Percentiles rank a stretch among this genome's conserved stretches.
Conservation (phyloP, 768 basidiomycete species). For the Sarcodon sp. region DNA sequence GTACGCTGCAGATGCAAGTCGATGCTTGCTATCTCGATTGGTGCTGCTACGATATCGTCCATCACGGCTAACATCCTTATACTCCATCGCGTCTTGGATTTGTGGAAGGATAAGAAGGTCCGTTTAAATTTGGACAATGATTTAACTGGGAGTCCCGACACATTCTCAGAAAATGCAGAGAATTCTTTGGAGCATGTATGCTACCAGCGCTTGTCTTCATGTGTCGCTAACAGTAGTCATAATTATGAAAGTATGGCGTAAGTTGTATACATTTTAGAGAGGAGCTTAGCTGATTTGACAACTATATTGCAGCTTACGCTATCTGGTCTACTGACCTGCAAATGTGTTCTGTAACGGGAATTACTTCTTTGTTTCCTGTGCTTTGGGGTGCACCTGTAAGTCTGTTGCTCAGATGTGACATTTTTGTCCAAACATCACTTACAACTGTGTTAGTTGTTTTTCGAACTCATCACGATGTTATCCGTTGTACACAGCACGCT, state of each 20-base stretch:
- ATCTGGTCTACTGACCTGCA: constrained; percentile 8
- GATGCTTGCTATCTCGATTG: constrained; percentile 9
- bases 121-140: no score
- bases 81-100: constrained; percentile 18
- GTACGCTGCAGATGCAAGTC: constrained; percentile 15
- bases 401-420: neutral
- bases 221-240: constrained; percentile 13
- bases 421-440: no score
- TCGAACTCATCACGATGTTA: no score
- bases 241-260: constrained; percentile 13
- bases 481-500: no score
- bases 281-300: no score
- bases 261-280: constrained; percentile 10
- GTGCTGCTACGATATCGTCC: constrained; percentile 9
- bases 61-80: constrained; percentile 20
- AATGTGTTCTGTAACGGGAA: constrained; percentile 15
- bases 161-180: no score
- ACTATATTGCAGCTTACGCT: constrained; percentile 1
- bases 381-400: constrained; percentile 22
- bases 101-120: constrained; percentile 21
- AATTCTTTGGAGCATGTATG: no score
- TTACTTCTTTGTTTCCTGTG: constrained; percentile 9
- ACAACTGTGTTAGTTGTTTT: no score
- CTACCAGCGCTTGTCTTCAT: no score
- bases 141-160: no score